Base-by-base conservation (phyloP, 345 rosid genomes). In the Chamaenerion angustifolium region DNA sequence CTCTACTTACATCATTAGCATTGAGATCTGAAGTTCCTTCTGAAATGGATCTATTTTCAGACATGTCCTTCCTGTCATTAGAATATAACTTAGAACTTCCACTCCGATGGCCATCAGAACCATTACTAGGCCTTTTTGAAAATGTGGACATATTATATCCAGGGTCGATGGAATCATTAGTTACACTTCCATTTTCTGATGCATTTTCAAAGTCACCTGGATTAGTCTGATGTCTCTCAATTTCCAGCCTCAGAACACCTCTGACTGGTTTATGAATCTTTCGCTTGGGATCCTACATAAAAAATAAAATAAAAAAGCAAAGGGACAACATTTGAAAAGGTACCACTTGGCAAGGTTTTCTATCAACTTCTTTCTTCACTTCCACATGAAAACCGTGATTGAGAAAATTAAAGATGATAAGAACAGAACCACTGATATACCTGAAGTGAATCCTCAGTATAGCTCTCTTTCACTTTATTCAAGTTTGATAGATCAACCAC, bases 241-340 rank as follows among this genome's bases (percentile, higher is more conserved):
- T 92, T 78, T 84, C 95, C 63, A 92, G 75, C 65, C 80, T 74
- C 50, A 92, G 71, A 72, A 84, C 63, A 54, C 96, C 98, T 72
- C 78, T 82, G 43, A 92, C 98, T 44, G 95, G 96, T 64, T 87
- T 92, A 64, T 92, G 96, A 68, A 80, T 85, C 72, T 87, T 87
- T 56, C 78, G 77, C 61, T 82, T 92, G 23, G 95, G 90, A 72
- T 92, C 98, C 98, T 92, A 63, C 49, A 61, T 8, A 56, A 62
- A 18, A 48, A 49, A 54, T 54, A 37, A 63, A n/a, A n/a, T n/a
- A n/a, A n/a, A n/a, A n/a, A n/a, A n/a, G n/a, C n/a, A n/a, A 49
- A 63, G 35, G 47, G 55, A 27, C 40, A 37, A 52, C 42, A 52
- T 51, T 17, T 14, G 16, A 72, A 23, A 58, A 50, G 48, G 42